Conservation (phyloP, 768 basidiomycete species). For the Tylopilus sp. region DNA sequence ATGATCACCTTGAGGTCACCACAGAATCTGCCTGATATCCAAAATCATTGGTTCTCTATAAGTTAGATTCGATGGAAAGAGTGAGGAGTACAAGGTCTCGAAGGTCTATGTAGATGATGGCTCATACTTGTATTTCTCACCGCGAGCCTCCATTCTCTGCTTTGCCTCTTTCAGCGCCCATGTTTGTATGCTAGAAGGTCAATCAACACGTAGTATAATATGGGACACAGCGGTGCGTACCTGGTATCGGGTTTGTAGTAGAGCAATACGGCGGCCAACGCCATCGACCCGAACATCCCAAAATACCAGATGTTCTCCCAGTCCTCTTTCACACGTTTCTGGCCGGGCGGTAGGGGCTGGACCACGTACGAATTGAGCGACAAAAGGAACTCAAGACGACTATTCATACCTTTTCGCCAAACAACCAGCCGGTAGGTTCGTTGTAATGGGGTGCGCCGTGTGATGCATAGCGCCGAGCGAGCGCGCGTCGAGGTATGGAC, state of each 20-base stretch:
- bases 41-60: background rate
- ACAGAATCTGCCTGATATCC: background rate
- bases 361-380: slow-evolving; percentile 2
- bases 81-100: slow-evolving; percentile 3
- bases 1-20: too few relatives aligned
- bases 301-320: slow-evolving; percentile 92
- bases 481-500: slow-evolving; percentile 18
- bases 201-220: slow-evolving; percentile 1
- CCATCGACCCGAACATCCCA: slow-evolving; percentile 90
- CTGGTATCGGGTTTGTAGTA: slow-evolving; percentile 95
- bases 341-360: slow-evolving; percentile 73
- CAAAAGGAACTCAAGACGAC: background rate
- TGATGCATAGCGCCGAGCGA: slow-evolving; percentile 54
- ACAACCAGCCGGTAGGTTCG: slow-evolving; percentile 83
- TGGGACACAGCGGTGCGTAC: slow-evolving; percentile 40
- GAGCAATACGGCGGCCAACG: slow-evolving; percentile 65
- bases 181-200: slow-evolving; percentile 66
- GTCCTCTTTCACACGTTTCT: slow-evolving; percentile 82
- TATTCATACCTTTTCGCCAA: slow-evolving; percentile 92
- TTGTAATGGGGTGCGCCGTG: slow-evolving; percentile 83
- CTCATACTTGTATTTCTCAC: slow-evolving; percentile 84
- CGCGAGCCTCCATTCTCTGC: slow-evolving; percentile 86
- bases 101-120: slow-evolving; percentile 38
- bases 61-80: background rate
- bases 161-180: slow-evolving; percentile 94